Conservation (phyloP, 2,329 filamentous ascomycete genomes). For the Colletotrichum navitas region DNA sequence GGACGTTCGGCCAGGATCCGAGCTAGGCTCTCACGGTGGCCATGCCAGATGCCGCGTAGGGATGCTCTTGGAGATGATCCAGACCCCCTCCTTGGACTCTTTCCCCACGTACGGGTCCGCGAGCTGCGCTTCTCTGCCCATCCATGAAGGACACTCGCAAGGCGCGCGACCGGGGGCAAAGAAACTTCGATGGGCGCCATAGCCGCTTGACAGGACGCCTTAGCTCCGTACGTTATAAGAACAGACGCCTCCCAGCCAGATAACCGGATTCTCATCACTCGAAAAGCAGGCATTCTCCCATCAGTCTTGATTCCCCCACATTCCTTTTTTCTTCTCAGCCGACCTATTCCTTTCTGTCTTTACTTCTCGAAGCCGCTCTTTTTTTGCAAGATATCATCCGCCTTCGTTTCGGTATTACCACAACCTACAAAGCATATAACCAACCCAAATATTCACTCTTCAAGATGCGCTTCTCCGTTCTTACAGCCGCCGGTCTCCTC, state of each 20-base stretch:
- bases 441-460: not conserved
- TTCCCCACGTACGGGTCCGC: not conserved
- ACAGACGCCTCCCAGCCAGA: conserved; percentile 21
- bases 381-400: conserved; percentile 17
- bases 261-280: conserved; percentile 5
- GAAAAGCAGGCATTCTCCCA: conserved; percentile 35
- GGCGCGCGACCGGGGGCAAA: not conserved
- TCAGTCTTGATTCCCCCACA: conserved; percentile 31
- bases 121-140: conserved; percentile 18
- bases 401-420: not conserved
- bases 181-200: conserved; percentile 5
- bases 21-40: not conserved
- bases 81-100: not conserved
- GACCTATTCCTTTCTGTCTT: not conserved
- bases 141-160: conserved; percentile 9
- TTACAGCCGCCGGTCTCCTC: conserved; percentile 26
- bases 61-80: conserved; percentile 14
- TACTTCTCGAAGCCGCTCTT: conserved; percentile 22
- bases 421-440: not conserved
- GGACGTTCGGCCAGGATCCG: conserved; percentile 6
- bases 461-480: conserved; percentile 40
- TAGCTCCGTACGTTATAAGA: conserved; percentile 26
- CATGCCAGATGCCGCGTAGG: conserved; percentile 9
- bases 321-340: conserved; percentile 12
- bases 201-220: conserved; percentile 11